Evolutionary conservation across 768 basidiomycete species (phyloP).

Genomic region (Naganishia vishniacii): DNA sequence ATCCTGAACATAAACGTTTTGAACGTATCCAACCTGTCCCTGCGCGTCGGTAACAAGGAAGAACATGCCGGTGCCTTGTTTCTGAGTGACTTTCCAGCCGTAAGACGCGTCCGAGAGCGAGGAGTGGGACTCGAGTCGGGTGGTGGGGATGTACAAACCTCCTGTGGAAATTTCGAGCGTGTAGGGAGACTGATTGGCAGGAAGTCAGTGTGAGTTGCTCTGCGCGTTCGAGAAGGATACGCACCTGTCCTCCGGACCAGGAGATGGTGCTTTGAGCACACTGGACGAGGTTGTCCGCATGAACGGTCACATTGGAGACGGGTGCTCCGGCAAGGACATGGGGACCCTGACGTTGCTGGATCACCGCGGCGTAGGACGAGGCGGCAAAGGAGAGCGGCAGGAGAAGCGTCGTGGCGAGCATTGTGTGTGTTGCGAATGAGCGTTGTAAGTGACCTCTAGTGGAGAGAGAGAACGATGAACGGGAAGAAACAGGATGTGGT

Average conservation of each 20-base stretch:
- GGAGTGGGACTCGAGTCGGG: slow-evolving; percentile 30
- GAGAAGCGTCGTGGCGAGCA: slow-evolving; percentile 5
- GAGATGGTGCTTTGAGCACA: slow-evolving; percentile 37
- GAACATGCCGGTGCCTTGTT: slow-evolving; percentile 34
- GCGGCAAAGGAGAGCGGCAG: neutral
- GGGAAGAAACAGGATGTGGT: no score
- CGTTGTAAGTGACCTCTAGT: no score
- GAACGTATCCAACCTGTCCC: slow-evolving; percentile 38
- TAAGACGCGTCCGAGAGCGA: slow-evolving; percentile 26
- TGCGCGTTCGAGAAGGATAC: slow-evolving; percentile 18
- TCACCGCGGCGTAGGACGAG: slow-evolving; percentile 5
- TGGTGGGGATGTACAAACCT: slow-evolving; percentile 41
- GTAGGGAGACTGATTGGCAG: slow-evolving; percentile 32
- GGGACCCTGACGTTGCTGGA: neutral
- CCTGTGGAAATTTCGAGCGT: slow-evolving; percentile 39
- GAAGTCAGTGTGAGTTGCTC: neutral
- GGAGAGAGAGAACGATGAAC: no score
- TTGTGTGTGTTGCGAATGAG: no score
- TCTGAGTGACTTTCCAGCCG: slow-evolving; percentile 35
- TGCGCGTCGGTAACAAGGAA: slow-evolving; percentile 42
- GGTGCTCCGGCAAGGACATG: slow-evolving; percentile 28
- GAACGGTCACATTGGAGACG: slow-evolving; percentile 39
- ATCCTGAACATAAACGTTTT: slow-evolving; percentile 37
- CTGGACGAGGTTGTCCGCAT: slow-evolving; percentile 35
- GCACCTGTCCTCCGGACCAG: slow-evolving; percentile 39